A percentile compares a stretch with the other conserved stretches of the same genome.
These are phyloP conservation scores for Saturnispora sekii DNA, from an alignment of 805 yeast species.

Conservation along the genomic window DNA sequence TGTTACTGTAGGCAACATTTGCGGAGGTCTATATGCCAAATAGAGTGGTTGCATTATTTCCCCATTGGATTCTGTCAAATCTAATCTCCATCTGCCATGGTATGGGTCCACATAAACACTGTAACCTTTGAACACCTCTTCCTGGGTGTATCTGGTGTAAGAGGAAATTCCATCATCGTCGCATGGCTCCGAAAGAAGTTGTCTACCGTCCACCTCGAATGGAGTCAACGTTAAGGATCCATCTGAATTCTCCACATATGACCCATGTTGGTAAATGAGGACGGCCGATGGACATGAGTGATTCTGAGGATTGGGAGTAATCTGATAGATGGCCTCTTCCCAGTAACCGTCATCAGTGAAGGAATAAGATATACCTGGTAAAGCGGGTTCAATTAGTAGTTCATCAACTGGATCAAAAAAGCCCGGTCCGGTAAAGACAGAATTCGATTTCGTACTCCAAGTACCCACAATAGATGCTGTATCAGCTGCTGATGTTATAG, in stretches of 20 bases:
- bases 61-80: slow-evolving; percentile 71
- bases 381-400: slow-evolving; percentile 84
- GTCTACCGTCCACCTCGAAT: slow-evolving; percentile 84
- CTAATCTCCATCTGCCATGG: slow-evolving; percentile 73
- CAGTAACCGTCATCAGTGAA: slow-evolving; percentile 88
- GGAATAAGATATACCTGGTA: slow-evolving; percentile 89
- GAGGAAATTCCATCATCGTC: slow-evolving; percentile 45
- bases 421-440: slow-evolving; percentile 94
- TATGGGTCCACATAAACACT: slow-evolving; percentile 60
- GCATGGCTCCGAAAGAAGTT: slow-evolving; percentile 83
- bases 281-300: slow-evolving; percentile 82
- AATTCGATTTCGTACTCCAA: slow-evolving; percentile 89
- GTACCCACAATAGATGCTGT: slow-evolving; percentile 57
- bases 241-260: slow-evolving; percentile 49
- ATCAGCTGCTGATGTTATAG: slow-evolving; percentile 6
- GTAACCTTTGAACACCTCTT: slow-evolving; percentile 48
- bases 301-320: slow-evolving; percentile 56
- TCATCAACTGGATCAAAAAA: slow-evolving; percentile 96
- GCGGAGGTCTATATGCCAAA: slow-evolving; percentile 86
- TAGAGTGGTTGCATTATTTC: slow-evolving; percentile 77
- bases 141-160: slow-evolving; percentile 67
- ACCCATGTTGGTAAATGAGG: slow-evolving; percentile 83
- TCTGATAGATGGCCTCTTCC: slow-evolving; percentile 83
- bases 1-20: slow-evolving; percentile 91
- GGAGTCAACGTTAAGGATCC: slow-evolving; percentile 69